phyloP scores from a whole-genome alignment of 495 filamentous ascomycete species.

The Lentithecium fluviatile region DNA sequence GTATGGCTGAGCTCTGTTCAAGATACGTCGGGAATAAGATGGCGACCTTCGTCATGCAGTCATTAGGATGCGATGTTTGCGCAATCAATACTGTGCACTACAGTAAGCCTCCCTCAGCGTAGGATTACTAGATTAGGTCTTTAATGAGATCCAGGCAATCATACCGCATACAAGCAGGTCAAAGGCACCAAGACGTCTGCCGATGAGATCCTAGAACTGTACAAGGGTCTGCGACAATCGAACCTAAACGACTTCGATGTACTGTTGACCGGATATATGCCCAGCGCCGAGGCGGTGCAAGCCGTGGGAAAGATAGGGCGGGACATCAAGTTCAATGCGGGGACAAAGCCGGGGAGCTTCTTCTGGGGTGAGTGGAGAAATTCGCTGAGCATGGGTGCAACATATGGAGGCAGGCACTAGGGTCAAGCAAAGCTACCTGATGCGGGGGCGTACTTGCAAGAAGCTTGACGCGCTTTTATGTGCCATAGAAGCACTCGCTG shows the following conservation, averaged over 20 bases:
- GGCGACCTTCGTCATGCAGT: slow-evolving; percentile 87
- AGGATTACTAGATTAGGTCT: slow-evolving; percentile 3
- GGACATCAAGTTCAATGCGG: slow-evolving; percentile 68
- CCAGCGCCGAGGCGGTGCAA: slow-evolving; percentile 76
- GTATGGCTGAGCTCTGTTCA: slow-evolving; percentile 21
- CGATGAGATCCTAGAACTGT: slow-evolving; percentile 79
- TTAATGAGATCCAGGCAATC: slow-evolving; percentile 65
- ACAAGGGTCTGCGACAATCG: slow-evolving; percentile 76
- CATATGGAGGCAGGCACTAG: too few species aligned
- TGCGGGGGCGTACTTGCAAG: too few species aligned
- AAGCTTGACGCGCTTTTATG: too few species aligned
- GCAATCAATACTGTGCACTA: slow-evolving; percentile 95
- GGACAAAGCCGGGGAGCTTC: slow-evolving; percentile 68
- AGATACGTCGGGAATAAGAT: slow-evolving; percentile 98
- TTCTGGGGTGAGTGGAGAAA: slow-evolving; percentile 69
- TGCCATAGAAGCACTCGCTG: slow-evolving; percentile 4
- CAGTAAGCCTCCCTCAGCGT: slow-evolving; percentile 52
- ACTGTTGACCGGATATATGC: slow-evolving; percentile 89
- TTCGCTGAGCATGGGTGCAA: too few species aligned
- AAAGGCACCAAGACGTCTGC: slow-evolving; percentile 79
- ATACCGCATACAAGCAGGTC: slow-evolving; percentile 83
- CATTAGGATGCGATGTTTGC: slow-evolving; percentile 87
- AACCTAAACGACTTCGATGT: slow-evolving; percentile 84
- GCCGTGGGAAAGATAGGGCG: slow-evolving; percentile 79
- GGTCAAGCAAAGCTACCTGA: too few species aligned